phyloP scores from a whole-genome alignment of 164 flowering plant species.

The Vitis vinifera region DNA sequence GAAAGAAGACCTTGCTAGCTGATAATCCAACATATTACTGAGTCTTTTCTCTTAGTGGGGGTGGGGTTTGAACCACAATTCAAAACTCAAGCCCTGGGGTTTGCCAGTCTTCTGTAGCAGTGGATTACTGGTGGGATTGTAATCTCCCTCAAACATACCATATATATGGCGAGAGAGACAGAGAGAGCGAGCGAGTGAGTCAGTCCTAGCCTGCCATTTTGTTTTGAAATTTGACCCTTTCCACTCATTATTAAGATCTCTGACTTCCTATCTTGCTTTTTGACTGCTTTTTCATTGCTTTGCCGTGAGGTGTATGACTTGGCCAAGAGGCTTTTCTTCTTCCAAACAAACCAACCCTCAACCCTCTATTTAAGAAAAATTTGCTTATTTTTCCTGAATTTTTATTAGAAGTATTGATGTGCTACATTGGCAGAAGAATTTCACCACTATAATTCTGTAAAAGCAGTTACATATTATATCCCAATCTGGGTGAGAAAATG shows the following conservation, averaged over 20 bases:
- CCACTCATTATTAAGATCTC: not conserved
- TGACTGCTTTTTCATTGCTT: conserved; percentile 10
- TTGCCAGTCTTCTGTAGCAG: too few relatives aligned
- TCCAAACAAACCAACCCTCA: not conserved
- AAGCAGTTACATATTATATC: too few relatives aligned
- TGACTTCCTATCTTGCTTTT: not conserved
- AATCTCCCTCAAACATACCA: too few relatives aligned
- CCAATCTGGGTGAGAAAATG: too few relatives aligned
- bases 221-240: conserved; percentile 4
- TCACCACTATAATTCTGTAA: too few relatives aligned
- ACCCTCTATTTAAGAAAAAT: not conserved
- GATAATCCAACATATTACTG: conserved; percentile 24
- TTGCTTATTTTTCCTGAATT: not conserved
- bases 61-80: not conserved
- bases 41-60: not conserved
- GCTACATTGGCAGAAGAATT: too few relatives aligned
- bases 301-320: not conserved
- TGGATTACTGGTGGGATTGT: too few relatives aligned
- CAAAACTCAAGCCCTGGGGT: not conserved
- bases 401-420: too few relatives aligned
- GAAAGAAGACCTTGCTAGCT: conserved; percentile 29
- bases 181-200: not conserved
- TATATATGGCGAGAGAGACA: not conserved
- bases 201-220: not conserved
- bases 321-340: not conserved